A percentile compares a stretch with the other conserved stretches of the same genome.
Conservation (phyloP, 495 filamentous ascomycete species). For the Alectoria sarmentosa region DNA sequence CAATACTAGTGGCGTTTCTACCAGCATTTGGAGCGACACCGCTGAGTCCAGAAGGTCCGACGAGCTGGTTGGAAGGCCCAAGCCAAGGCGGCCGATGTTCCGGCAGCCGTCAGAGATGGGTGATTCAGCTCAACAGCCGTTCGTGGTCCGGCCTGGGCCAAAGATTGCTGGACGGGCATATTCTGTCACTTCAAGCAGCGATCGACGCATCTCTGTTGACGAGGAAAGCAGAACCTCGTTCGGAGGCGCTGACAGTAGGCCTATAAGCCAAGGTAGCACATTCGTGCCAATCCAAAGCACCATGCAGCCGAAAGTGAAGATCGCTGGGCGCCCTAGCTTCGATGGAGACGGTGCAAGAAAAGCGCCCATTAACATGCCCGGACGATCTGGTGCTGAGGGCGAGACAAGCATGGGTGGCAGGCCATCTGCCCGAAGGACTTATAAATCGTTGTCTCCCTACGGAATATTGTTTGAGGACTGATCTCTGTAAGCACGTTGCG, state of each 20-base stretch:
- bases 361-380: slow-evolving; percentile 15
- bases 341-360: slow-evolving; percentile 7
- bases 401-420: slow-evolving; percentile 1
- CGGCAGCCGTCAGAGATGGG: slow-evolving; percentile 5
- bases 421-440: slow-evolving; percentile 15
- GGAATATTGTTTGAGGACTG: slow-evolving; percentile 22
- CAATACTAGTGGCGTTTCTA: neutral
- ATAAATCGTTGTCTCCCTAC: slow-evolving; percentile 25
- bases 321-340: slow-evolving; percentile 13
- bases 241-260: slow-evolving; percentile 11
- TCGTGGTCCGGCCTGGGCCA: slow-evolving; percentile 15
- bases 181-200: slow-evolving; percentile 19
- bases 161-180: slow-evolving; percentile 18
- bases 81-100: slow-evolving; percentile 6
- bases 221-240: slow-evolving; percentile 6
- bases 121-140: neutral
- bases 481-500: neutral
- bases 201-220: slow-evolving; percentile 11
- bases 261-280: slow-evolving; percentile 9
- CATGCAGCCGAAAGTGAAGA: slow-evolving; percentile 21
- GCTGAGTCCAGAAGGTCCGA: neutral
- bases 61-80: neutral
- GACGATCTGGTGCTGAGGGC: neutral
- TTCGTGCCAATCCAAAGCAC: slow-evolving; percentile 7
- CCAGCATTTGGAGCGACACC: slow-evolving; percentile 8